Percentiles rank a stretch among this genome's conserved stretches.
phyloP scores from a whole-genome alignment of 164 flowering plant genomes.

The Berberis vulgaris region DNA sequence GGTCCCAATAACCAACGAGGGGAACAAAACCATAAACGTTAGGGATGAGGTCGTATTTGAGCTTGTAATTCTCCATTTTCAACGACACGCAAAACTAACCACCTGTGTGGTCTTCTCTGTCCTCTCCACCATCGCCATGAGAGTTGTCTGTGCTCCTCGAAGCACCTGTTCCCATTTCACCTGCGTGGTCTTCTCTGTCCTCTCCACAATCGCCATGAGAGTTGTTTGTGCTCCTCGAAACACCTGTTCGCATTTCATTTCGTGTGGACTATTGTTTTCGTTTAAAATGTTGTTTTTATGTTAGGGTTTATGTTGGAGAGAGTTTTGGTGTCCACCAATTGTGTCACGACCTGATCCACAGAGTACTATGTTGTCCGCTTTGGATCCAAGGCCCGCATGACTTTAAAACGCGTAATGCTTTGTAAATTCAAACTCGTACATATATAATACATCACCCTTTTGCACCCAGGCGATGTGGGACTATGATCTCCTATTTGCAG shows the following conservation, averaged over 20 bases:
- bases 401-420: no score
- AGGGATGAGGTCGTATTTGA: slow-evolving; percentile 59
- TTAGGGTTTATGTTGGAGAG: neutral
- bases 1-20: slow-evolving; percentile 87
- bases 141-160: slow-evolving; percentile 58
- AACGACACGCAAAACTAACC: slow-evolving; percentile 84
- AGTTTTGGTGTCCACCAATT: no score
- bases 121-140: slow-evolving; percentile 47
- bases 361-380: no score
- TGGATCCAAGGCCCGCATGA: no score
- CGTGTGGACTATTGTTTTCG: neutral
- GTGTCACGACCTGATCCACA: no score
- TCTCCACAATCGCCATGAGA: slow-evolving; percentile 46
- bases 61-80: slow-evolving; percentile 77
- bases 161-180: slow-evolving; percentile 75
- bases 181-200: slow-evolving; percentile 49
- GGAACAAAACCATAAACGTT: slow-evolving; percentile 92
- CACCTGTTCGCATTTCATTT: slow-evolving; percentile 69
- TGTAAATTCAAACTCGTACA: no score
- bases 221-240: slow-evolving; percentile 57
- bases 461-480: no score
- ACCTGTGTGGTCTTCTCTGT: slow-evolving; percentile 51
- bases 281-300: neutral
- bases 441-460: no score
- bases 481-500: no score